Percentiles rank a stretch among this genome's conserved stretches.
These are phyloP conservation scores for Desmodesmus armatus DNA, from an alignment of 139 green algal species.

Conservation along the genomic window DNA sequence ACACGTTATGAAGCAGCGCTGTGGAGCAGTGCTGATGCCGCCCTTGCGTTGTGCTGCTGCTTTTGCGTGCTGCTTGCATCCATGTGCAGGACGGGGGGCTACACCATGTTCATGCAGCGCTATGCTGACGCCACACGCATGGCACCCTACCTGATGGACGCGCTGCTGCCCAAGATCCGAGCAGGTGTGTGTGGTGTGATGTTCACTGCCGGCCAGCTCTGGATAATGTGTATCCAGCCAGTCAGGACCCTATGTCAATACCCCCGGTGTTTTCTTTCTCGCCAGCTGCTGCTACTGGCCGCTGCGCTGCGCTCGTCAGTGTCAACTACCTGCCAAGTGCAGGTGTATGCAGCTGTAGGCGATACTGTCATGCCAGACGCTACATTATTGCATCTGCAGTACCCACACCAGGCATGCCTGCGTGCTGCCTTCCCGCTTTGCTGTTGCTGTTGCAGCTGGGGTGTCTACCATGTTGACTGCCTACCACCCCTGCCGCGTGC, in stretches of 20 bases:
- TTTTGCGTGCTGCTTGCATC: background rate
- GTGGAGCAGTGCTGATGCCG: too few relatives aligned
- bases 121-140: constrained; percentile 72
- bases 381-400: too few relatives aligned
- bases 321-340: too few relatives aligned
- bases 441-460: too few relatives aligned
- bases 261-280: too few relatives aligned
- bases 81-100: constrained; percentile 45
- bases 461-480: constrained; percentile 35
- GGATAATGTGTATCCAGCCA: background rate
- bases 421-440: too few relatives aligned
- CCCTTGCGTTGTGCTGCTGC: background rate
- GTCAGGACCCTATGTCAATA: too few relatives aligned
- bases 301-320: too few relatives aligned
- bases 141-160: constrained; percentile 77
- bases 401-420: too few relatives aligned
- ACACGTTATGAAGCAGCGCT: background rate
- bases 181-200: constrained; percentile 23
- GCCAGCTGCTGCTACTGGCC: too few relatives aligned
- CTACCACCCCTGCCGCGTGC: constrained; percentile 42
- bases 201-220: constrained; percentile 23
- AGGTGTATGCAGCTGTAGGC: too few relatives aligned
- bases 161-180: constrained; percentile 54
- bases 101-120: constrained; percentile 58
- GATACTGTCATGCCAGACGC: too few relatives aligned